Evolutionary conservation across 2,329 filamentous ascomycete genomes (phyloP).

Genomic region (Sporothrix mexicana): DNA sequence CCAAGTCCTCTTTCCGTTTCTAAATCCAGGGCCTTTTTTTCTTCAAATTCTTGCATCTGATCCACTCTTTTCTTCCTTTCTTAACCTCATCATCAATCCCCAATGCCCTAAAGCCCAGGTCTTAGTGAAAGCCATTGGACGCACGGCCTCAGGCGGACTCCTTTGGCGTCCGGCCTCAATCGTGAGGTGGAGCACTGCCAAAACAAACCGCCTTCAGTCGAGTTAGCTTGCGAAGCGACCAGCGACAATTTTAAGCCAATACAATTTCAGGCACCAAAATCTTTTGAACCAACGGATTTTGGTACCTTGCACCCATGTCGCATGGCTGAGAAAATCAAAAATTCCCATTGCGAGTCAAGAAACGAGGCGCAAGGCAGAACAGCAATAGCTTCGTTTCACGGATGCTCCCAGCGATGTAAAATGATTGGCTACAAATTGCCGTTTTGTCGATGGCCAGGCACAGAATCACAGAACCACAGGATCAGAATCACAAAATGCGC

Average conservation of each 20-base stretch:
- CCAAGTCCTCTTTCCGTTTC: neutral
- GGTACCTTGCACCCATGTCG: neutral
- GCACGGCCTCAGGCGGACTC: slow-evolving; percentile 5
- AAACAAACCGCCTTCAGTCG: neutral
- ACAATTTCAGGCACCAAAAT: neutral
- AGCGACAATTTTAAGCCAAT: neutral
- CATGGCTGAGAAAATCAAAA: neutral
- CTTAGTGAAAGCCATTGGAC: neutral
- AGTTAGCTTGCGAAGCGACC: neutral
- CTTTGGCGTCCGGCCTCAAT: neutral
- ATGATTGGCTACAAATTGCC: neutral
- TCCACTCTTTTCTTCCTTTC: neutral
- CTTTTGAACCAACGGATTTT: neutral
- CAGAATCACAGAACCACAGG: neutral
- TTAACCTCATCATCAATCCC: neutral
- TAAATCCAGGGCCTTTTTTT: neutral
- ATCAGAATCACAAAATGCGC: too few relatives aligned
- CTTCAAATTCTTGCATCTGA: neutral
- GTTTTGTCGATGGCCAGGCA: slow-evolving; percentile 7
- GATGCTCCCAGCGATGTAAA: neutral
- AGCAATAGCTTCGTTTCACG: neutral
- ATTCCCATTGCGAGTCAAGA: neutral
- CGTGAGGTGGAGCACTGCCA: neutral
- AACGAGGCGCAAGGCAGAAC: slow-evolving; percentile 22
- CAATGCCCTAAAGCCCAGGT: neutral